Percentiles rank a stretch among this genome's conserved stretches.
Conservation (phyloP, 306 rosid genomes). For the Cucurbita maxima region DNA sequence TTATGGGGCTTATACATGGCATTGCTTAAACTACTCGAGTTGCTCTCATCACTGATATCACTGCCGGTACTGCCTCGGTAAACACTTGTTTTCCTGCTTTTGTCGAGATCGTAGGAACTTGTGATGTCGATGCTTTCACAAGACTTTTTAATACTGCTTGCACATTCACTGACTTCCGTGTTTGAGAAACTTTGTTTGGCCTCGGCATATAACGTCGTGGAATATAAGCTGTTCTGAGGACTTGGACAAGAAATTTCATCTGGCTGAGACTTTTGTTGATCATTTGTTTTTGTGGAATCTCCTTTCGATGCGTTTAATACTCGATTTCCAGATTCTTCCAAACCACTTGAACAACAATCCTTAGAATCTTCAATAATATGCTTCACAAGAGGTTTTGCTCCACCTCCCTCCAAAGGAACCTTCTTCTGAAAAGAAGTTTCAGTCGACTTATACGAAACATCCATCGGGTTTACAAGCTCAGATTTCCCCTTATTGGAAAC, state of each 20-base stretch:
- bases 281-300: conserved; percentile 20
- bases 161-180: conserved; percentile 58
- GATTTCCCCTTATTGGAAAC: conserved; percentile 21
- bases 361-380: conserved; percentile 16
- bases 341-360: conserved; percentile 23
- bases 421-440: conserved; percentile 29
- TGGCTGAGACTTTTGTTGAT: conserved; percentile 21
- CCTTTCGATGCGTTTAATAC: conserved; percentile 23
- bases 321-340: conserved; percentile 24
- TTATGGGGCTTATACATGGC: conserved; percentile 71
- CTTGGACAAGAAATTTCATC: conserved; percentile 41
- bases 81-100: conserved; percentile 78
- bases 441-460: background rate
- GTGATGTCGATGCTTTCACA: conserved; percentile 42
- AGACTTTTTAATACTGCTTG: conserved; percentile 57
- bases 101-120: conserved; percentile 40
- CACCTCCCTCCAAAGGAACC: conserved; percentile 25
- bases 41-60: conserved; percentile 82
- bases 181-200: conserved; percentile 74
- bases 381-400: conserved; percentile 23
- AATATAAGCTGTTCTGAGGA: conserved; percentile 66
- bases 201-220: conserved; percentile 59
- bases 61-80: conserved; percentile 83
- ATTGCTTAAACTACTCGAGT: conserved; percentile 60
- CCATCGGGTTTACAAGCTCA: conserved; percentile 10